phyloP scores from a whole-genome alignment of 257 asterid genomes.

The Paraleonurus japonicus region DNA sequence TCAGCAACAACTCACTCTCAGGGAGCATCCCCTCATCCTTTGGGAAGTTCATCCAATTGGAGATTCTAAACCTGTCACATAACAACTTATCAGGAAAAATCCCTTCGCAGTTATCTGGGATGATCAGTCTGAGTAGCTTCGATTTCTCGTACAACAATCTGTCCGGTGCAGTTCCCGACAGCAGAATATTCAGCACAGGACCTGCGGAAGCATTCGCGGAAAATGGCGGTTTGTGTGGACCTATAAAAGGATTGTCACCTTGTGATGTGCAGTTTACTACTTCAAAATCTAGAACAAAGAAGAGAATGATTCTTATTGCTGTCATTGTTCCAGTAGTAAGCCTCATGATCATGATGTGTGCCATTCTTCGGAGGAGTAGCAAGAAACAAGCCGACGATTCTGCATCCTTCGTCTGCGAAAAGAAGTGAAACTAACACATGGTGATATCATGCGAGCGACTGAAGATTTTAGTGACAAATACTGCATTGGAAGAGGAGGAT shows the following conservation, averaged over 20 bases:
- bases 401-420: constrained; percentile 67
- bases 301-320: constrained; percentile 40
- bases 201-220: constrained; percentile 37
- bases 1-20: constrained; percentile 56
- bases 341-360: constrained; percentile 37
- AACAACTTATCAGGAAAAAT: constrained; percentile 64
- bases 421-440: constrained; percentile 68
- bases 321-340: constrained; percentile 44
- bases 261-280: constrained; percentile 37
- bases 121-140: constrained; percentile 52
- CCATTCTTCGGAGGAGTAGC: constrained; percentile 36
- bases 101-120: constrained; percentile 49
- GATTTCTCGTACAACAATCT: constrained; percentile 67
- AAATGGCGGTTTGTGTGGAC: background rate
- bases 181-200: constrained; percentile 45
- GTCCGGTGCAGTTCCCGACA: no score
- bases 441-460: constrained; percentile 75
- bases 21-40: constrained; percentile 62
- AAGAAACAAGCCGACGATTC: constrained; percentile 35
- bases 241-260: constrained; percentile 24
- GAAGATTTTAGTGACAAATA: constrained; percentile 52
- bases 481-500: constrained; percentile 89
- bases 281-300: constrained; percentile 34
- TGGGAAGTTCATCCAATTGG: constrained; percentile 50
- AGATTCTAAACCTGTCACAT: constrained; percentile 63